Evolutionary conservation across 169 alveolate genomes (phyloP), one percentile per base, ranked within the genome.

Genomic region (Perkinsus chesapeaki): DNA sequence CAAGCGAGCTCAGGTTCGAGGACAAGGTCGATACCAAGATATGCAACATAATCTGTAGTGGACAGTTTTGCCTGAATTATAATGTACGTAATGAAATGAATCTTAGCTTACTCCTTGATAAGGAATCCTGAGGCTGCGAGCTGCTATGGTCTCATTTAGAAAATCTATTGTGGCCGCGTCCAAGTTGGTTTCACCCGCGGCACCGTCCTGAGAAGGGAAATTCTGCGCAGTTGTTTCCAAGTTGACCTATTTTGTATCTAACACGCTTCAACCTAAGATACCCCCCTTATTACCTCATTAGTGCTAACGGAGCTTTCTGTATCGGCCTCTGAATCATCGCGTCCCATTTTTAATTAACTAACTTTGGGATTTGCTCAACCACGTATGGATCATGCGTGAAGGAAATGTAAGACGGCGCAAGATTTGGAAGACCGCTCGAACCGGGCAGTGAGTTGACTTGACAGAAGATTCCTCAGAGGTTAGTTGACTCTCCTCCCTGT

Each of bases 1-100:
- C 95, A 93, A 0, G 94, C 31, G 0, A 93, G 95, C 39, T 93
- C 95, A 19, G 95, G 95, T 73, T 93, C 95, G 73, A 93, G n/a
- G 73, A 92, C 93, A 0, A 93, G 93, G 91, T 92, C 92, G 93
- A 93, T 93, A 27, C 95, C 95, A 48, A 93, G 48, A 60, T 93
- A 93, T 7, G 93, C 93, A 43, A 93, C 95, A 39, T 39, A 93
- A 39, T 91, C 47, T 39, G 27, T 0, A 48, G 60, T 43, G 60
- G 60, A 43, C 5, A 43, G 60, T 16, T 43, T 5, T 5, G 60
- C 60, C 60, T 43, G 60, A 43, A 16, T 5, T 43, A 16, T 9
- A 43, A n/a, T n/a, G n/a, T n/a, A n/a, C n/a, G n/a, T n/a, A n/a
- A n/a, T n/a, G n/a, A n/a, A n/a, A n/a, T n/a, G n/a, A n/a, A n/a